These are phyloP conservation scores for Solanum hybrid DNA, from an alignment of 305 asterid genomes.

Conservation along the genomic window DNA sequence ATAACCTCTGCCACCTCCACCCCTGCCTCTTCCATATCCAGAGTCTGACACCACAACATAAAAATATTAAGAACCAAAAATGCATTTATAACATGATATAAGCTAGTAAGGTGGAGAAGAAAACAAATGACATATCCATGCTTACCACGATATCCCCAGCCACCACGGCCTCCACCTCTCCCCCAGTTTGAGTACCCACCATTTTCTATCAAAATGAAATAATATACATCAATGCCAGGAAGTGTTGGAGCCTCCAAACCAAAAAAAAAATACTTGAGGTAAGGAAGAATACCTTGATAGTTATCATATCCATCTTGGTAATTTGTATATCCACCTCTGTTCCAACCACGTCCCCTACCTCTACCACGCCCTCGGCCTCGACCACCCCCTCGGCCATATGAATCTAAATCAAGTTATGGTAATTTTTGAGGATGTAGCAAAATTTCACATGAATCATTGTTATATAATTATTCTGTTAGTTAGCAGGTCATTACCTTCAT, in stretches of 20 bases:
- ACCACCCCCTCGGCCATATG: constrained; percentile 38
- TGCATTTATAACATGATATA: neutral
- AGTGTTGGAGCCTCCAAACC: neutral
- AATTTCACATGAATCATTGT: neutral
- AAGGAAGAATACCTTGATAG: constrained; percentile 1
- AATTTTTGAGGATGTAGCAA: neutral
- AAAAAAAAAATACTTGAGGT: neutral
- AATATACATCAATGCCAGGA: neutral
- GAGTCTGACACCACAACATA: neutral
- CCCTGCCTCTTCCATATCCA: constrained; percentile 16
- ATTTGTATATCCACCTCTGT: constrained; percentile 61
- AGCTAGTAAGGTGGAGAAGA: neutral
- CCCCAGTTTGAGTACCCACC: constrained; percentile 15
- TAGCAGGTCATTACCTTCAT: constrained; percentile 44
- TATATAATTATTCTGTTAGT: neutral
- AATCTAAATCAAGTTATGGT: constrained; percentile 26
- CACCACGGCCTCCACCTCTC: constrained; percentile 14
- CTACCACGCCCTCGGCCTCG: constrained; percentile 81
- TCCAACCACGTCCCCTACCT: constrained; percentile 88
- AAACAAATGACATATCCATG: neutral
- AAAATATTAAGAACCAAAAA: neutral
- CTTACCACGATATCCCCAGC: constrained; percentile 16
- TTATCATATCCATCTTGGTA: neutral
- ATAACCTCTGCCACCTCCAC: constrained; percentile 12
- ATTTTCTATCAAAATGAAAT: constrained; percentile 2